These are phyloP conservation scores for Monilinia vaccinii-corymbosi DNA, from an alignment of 2,329 filamentous ascomycete genomes.

Conservation along the genomic window DNA sequence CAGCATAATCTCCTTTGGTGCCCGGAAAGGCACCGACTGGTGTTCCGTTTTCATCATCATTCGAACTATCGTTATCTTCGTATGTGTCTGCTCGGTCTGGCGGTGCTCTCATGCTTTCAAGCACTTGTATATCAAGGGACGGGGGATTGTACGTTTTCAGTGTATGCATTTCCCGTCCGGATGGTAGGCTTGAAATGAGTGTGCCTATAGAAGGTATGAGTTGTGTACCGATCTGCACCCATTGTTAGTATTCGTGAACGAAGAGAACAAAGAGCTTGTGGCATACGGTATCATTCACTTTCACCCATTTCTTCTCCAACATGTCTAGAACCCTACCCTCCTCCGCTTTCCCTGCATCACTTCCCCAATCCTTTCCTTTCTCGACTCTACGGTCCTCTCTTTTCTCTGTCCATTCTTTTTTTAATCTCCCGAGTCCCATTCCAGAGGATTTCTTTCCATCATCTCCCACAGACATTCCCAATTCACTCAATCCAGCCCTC, in stretches of 20 bases:
- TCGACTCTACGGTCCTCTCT: slow-evolving; percentile 73
- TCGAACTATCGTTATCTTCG: slow-evolving; percentile 36
- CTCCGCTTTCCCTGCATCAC: slow-evolving; percentile 76
- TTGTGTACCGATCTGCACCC: slow-evolving; percentile 68
- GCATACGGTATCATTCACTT: slow-evolving; percentile 82
- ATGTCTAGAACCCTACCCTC: slow-evolving; percentile 80
- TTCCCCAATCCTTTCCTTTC: slow-evolving; percentile 63
- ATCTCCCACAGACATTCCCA: slow-evolving; percentile 51
- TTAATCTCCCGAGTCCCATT: slow-evolving; percentile 52
- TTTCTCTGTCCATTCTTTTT: slow-evolving; percentile 66
- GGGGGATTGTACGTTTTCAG: slow-evolving; percentile 61
- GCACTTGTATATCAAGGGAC: slow-evolving; percentile 50
- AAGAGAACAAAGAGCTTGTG: not conserved
- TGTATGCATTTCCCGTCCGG: slow-evolving; percentile 75
- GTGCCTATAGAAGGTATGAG: slow-evolving; percentile 61
- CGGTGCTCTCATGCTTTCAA: slow-evolving; percentile 53
- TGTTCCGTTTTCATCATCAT: slow-evolving; percentile 24
- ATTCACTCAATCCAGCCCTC: slow-evolving; percentile 62
- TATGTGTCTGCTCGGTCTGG: slow-evolving; percentile 39
- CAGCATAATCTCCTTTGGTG: slow-evolving; percentile 33
- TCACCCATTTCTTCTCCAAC: slow-evolving; percentile 81
- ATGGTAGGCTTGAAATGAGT: slow-evolving; percentile 71
- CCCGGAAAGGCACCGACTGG: slow-evolving; percentile 45
- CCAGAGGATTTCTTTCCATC: slow-evolving; percentile 42
- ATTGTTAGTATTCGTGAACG: slow-evolving; percentile 4